phyloP scores from a whole-genome alignment of 441 rosid genomes.

The Euphorbia celastroides region DNA sequence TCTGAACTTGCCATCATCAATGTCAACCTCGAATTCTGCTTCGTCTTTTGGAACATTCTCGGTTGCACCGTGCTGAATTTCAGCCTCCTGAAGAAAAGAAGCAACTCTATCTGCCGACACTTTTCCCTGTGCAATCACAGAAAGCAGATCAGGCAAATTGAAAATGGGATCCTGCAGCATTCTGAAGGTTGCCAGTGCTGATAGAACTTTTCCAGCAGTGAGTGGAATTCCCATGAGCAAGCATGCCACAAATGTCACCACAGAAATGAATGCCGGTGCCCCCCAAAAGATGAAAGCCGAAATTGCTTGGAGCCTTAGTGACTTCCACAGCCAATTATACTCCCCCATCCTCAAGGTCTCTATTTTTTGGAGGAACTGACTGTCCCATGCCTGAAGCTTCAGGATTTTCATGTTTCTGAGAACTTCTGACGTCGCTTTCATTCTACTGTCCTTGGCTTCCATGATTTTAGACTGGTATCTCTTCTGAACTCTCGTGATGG shows the following conservation, averaged over 20 bases:
- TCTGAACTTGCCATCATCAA: constrained; percentile 59
- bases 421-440: constrained; percentile 87
- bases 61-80: constrained; percentile 61
- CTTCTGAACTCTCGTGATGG: constrained; percentile 67
- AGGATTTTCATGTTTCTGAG: constrained; percentile 87
- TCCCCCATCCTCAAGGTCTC: constrained; percentile 58
- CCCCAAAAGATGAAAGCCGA: constrained; percentile 93
- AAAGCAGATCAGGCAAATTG: constrained; percentile 79
- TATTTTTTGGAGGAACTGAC: constrained; percentile 54
- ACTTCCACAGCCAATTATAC: constrained; percentile 68
- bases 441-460: constrained; percentile 84
- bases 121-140: constrained; percentile 70
- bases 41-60: constrained; percentile 40
- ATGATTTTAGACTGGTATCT: constrained; percentile 73
- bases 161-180: constrained; percentile 94
- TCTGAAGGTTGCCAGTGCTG: constrained; percentile 92
- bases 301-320: constrained; percentile 52
- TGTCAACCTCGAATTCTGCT: constrained; percentile 52
- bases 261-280: constrained; percentile 79
- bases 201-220: constrained; percentile 84
- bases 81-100: constrained; percentile 68
- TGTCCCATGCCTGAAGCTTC: constrained; percentile 96
- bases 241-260: constrained; percentile 69
- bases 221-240: constrained; percentile 66
- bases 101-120: constrained; percentile 89